Percentiles rank a stretch among this genome's conserved stretches.
These are phyloP conservation scores for Thamnidium elegans DNA, from an alignment of 192 early-diverging fungal genomes.

Conservation along the genomic window DNA sequence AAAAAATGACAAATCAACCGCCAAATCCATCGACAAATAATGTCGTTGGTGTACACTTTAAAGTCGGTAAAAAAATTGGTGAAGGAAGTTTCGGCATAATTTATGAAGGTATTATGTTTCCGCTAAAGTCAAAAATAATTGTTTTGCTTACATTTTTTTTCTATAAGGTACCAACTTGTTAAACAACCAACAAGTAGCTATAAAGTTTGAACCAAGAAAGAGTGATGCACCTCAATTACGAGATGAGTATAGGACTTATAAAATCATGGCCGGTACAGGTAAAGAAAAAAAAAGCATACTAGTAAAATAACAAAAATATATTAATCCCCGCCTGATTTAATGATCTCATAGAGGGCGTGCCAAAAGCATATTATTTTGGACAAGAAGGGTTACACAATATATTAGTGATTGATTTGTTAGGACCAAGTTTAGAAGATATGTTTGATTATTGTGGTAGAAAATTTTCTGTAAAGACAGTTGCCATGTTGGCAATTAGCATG, in stretches of 20 bases:
- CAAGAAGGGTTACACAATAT: slow-evolving; percentile 95
- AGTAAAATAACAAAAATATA: background rate
- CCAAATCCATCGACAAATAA: slow-evolving; percentile 37
- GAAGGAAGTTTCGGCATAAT: slow-evolving; percentile 98
- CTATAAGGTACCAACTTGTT: slow-evolving; percentile 67
- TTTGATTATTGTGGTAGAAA: slow-evolving; percentile 93
- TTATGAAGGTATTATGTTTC: slow-evolving; percentile 79
- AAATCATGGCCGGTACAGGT: slow-evolving; percentile 74
- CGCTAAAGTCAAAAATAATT: background rate
- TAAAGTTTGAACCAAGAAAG: slow-evolving; percentile 97
- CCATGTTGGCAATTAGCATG: slow-evolving; percentile 95
- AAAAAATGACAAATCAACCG: background rate
- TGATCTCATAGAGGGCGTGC: slow-evolving; percentile 70
- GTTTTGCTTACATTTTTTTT: background rate
- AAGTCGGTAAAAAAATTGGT: slow-evolving; percentile 93
- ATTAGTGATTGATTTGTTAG: slow-evolving; percentile 90
- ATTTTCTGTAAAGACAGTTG: slow-evolving; percentile 90
- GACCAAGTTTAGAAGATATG: slow-evolving; percentile 89
- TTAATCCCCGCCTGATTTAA: too few relatives aligned
- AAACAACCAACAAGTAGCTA: slow-evolving; percentile 89
- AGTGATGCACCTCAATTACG: slow-evolving; percentile 93
- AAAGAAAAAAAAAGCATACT: slow-evolving; percentile 8
- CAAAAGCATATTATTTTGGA: slow-evolving; percentile 92
- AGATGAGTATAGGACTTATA: slow-evolving; percentile 95
- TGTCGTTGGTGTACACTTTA: slow-evolving; percentile 93